Conservation (phyloP, 2,329 filamentous ascomycete genomes). For the Colletotrichum lentis region DNA sequence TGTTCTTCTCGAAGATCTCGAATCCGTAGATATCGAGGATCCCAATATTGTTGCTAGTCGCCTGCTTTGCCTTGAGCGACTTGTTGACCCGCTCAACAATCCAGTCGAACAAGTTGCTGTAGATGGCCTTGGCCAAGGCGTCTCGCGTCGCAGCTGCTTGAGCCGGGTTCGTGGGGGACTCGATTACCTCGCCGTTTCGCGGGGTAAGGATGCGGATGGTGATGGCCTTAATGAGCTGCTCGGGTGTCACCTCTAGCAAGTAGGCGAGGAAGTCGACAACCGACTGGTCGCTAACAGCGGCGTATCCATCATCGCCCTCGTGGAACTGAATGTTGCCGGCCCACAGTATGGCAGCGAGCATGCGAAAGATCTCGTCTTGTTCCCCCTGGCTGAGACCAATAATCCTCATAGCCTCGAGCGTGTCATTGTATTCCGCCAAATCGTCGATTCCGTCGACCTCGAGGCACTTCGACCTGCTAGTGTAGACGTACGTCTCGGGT, state of each 20-base stretch:
- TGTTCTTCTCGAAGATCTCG: constrained; percentile 99
- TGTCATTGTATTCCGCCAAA: constrained; percentile 85
- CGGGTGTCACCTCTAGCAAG: constrained; percentile 84
- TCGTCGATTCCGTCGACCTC: constrained; percentile 96
- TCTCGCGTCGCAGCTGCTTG: constrained; percentile 90
- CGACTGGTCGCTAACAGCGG: constrained; percentile 84
- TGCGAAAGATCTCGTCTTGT: constrained; percentile 96
- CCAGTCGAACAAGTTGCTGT: constrained; percentile 98
- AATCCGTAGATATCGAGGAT: constrained; percentile 99
- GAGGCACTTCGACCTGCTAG: constrained; percentile 91
- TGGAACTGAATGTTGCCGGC: constrained; percentile 91
- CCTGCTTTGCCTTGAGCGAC: constrained; percentile 80
- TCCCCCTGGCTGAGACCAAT: constrained; percentile 89
- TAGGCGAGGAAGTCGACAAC: constrained; percentile 96
- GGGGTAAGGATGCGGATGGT: constrained; percentile 85
- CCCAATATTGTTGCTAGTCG: constrained; percentile 84
- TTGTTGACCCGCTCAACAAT: constrained; percentile 92
- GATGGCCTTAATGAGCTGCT: constrained; percentile 83
- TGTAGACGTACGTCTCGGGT: constrained; percentile 92
- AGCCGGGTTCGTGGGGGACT: constrained; percentile 82
- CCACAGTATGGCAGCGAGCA: constrained; percentile 92
- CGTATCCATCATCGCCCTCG: constrained; percentile 90
- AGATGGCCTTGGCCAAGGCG: constrained; percentile 93
- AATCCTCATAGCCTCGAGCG: constrained; percentile 90
- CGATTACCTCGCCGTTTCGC: constrained; percentile 71